phyloP scores from a whole-genome alignment of 176 grass and related monocot genomes.

The Panicum miliaceum region DNA sequence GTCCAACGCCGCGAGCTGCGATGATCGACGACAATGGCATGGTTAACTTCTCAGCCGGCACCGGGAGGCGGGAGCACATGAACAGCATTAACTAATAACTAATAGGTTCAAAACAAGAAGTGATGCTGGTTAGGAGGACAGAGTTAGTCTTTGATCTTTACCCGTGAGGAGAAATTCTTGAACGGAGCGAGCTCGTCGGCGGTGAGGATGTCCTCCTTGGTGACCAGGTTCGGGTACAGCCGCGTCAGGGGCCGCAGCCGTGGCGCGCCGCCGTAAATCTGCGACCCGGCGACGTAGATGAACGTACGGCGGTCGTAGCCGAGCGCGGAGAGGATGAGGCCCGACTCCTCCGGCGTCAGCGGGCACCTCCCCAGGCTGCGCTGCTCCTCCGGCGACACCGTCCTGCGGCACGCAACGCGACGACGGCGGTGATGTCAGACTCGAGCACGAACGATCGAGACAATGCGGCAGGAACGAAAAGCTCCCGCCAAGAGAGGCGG shows the following conservation, averaged over 20 bases:
- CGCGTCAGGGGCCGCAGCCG: conserved; percentile 72
- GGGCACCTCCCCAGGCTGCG: conserved; percentile 86
- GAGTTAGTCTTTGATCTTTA: not conserved
- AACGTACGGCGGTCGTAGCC: conserved; percentile 73
- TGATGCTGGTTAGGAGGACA: too few relatives aligned
- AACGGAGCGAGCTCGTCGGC: conserved; percentile 73
- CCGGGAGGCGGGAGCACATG: too few relatives aligned
- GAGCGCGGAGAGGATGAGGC: conserved; percentile 72
- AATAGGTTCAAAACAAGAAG: not conserved
- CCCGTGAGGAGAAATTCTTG: conserved; percentile 81
- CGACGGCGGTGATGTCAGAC: not conserved
- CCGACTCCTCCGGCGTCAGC: conserved; percentile 86
- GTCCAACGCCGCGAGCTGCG: conserved; percentile 74
- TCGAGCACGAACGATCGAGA: not conserved
- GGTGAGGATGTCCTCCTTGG: conserved; percentile 89
- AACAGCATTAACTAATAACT: too few relatives aligned
- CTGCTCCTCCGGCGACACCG: conserved; percentile 74
- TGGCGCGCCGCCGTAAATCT: conserved; percentile 79
- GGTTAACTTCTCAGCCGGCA: too few relatives aligned
- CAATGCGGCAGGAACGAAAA: not conserved
- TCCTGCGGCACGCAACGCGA: conserved; percentile 32
- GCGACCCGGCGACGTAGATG: conserved; percentile 89
- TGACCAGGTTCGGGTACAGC: conserved; percentile 86
- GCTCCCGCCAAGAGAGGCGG: not conserved
- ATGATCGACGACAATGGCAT: not conserved